These are phyloP conservation scores for Boletus reticuloceps DNA, from an alignment of 768 basidiomycete genomes.

Conservation along the genomic window DNA sequence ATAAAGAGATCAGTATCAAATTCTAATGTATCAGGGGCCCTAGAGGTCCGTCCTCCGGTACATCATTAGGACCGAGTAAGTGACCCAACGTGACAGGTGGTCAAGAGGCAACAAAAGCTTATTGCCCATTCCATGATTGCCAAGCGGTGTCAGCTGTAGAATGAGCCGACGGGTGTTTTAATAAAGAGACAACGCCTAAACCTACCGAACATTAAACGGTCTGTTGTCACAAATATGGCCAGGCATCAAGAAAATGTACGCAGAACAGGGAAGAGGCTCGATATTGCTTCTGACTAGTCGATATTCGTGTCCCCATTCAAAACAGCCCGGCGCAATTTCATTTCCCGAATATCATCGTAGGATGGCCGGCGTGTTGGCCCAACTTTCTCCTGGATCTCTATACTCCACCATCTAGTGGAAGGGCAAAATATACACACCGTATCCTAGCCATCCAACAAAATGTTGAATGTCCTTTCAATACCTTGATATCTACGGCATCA, in stretches of 20 bases:
- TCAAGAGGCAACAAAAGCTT: not conserved
- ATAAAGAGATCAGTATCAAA: conserved; percentile 36
- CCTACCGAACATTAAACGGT: too few relatives aligned
- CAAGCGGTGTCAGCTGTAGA: too few relatives aligned
- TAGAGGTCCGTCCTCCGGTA: conserved; percentile 38
- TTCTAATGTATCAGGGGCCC: conserved; percentile 35
- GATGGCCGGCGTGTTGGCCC: conserved; percentile 35
- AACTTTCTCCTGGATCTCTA: conserved; percentile 40
- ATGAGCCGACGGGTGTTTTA: too few relatives aligned
- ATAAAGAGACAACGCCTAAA: too few relatives aligned
- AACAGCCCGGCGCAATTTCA: conserved; percentile 44
- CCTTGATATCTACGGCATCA: conserved; percentile 21
- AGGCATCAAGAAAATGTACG: conserved; percentile 16
- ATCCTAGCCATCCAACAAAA: conserved; percentile 46
- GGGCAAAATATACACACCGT: conserved; percentile 27
- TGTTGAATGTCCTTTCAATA: conserved; percentile 41
- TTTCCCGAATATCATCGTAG: conserved; percentile 40
- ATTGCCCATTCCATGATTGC: conserved; percentile 23
- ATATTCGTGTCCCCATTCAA: conserved; percentile 32
- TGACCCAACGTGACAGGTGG: conserved; percentile 13
- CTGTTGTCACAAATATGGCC: conserved; percentile 11
- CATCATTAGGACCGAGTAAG: conserved; percentile 31
- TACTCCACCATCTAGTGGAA: conserved; percentile 13
- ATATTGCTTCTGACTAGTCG: conserved; percentile 20
- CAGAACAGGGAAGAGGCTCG: conserved; percentile 34